Conservation (phyloP, 2,329 filamentous ascomycete species). For the Neocatenulostroma microsporum region DNA sequence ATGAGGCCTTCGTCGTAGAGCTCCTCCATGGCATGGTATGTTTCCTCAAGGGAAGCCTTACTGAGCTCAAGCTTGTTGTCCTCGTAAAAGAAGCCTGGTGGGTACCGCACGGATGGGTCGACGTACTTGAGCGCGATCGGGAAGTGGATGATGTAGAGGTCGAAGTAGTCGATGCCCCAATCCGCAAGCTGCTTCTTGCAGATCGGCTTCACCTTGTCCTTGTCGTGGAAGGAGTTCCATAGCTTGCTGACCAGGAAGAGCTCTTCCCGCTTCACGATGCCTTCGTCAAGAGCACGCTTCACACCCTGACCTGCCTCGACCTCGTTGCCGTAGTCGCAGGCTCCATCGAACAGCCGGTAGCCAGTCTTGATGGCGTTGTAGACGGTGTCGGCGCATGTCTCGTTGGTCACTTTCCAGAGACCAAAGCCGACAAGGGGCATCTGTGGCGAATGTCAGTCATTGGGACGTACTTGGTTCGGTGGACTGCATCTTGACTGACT, state of each 20-base stretch:
- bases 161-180: slow-evolving; percentile 83
- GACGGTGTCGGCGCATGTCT: slow-evolving; percentile 64
- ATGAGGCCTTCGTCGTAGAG: slow-evolving; percentile 62
- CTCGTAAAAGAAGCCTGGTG: slow-evolving; percentile 64
- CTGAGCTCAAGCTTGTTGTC: slow-evolving; percentile 55
- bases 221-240: slow-evolving; percentile 85
- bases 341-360: slow-evolving; percentile 55
- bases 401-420: slow-evolving; percentile 76
- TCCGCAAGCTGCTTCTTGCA: slow-evolving; percentile 68
- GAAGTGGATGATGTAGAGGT: slow-evolving; percentile 78
- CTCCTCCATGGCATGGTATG: slow-evolving; percentile 72
- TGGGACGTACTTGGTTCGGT: too few relatives aligned
- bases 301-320: slow-evolving; percentile 69
- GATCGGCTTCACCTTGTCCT: slow-evolving; percentile 67
- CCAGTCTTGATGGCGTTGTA: slow-evolving; percentile 62
- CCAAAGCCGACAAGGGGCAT: slow-evolving; percentile 73
- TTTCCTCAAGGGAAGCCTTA: slow-evolving; percentile 69
- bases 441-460: too few relatives aligned
- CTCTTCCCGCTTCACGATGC: slow-evolving; percentile 72
- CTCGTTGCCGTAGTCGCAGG: slow-evolving; percentile 74
- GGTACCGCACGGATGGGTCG: slow-evolving; percentile 69
- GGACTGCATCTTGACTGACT: too few relatives aligned
- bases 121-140: slow-evolving; percentile 80
- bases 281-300: slow-evolving; percentile 70
- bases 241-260: slow-evolving; percentile 91